These are phyloP conservation scores for Globisporangium alternatum DNA, from an alignment of 352 stramenopile genomes.

Conservation along the genomic window DNA sequence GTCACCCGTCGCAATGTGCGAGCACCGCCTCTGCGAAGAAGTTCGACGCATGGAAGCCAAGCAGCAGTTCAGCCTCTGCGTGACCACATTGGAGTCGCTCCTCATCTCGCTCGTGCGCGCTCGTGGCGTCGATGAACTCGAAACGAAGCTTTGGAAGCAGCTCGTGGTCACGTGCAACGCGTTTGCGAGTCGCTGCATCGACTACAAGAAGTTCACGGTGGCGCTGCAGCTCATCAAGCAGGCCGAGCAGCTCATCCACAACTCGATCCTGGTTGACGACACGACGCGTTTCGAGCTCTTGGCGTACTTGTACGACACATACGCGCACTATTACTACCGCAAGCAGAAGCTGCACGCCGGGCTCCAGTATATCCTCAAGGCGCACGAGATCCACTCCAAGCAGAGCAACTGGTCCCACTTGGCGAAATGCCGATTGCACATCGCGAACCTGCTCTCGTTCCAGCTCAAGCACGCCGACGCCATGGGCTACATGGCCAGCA, in stretches of 20 bases:
- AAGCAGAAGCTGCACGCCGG: constrained; percentile 79
- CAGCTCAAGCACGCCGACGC: constrained; percentile 80
- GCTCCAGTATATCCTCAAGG: constrained; percentile 82
- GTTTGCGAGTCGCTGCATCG: constrained; percentile 82
- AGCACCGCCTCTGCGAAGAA: constrained; percentile 69
- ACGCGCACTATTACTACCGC: constrained; percentile 90
- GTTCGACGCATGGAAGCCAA: constrained; percentile 80
- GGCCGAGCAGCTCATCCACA: constrained; percentile 71
- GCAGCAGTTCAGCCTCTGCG: constrained; percentile 73
- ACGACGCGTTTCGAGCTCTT: constrained; percentile 62
- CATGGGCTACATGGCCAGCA: constrained; percentile 71
- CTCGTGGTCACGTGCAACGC: constrained; percentile 88
- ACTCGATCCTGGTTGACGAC: constrained; percentile 59
- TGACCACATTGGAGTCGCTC: constrained; percentile 73
- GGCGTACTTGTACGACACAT: constrained; percentile 84
- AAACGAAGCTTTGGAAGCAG: constrained; percentile 86
- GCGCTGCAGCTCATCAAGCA: constrained; percentile 86
- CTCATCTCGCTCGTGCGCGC: constrained; percentile 68
- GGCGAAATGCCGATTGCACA: constrained; percentile 89
- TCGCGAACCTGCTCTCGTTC: constrained; percentile 67
- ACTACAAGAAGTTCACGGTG: constrained; percentile 75
- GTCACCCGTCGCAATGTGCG: constrained; percentile 33
- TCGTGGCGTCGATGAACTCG: constrained; percentile 46
- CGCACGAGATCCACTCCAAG: constrained; percentile 77
- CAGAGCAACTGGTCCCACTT: constrained; percentile 80